Evolutionary conservation across 1,139 yeast species (phyloP).

Genomic region (Geotrichum europaeum): DNA sequence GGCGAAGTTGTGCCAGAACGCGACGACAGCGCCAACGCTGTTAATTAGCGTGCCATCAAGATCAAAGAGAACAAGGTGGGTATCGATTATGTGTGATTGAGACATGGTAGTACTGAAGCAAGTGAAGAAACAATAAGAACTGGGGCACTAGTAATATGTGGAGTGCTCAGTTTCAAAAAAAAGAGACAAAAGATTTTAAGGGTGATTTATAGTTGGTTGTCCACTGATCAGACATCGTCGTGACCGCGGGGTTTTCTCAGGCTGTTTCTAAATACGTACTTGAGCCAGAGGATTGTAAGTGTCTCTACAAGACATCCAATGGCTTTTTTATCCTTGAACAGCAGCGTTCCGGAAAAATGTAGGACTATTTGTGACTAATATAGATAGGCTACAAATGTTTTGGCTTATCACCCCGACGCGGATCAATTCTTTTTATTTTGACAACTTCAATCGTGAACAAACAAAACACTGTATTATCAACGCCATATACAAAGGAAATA

Average conservation of each 20-base stretch:
- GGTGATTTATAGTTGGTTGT: not conserved
- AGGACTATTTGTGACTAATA: too few species aligned
- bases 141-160: not conserved
- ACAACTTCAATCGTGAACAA: too few species aligned
- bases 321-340: too few species aligned
- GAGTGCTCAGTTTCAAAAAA: not conserved
- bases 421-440: too few species aligned
- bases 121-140: not conserved
- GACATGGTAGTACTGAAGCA: not conserved
- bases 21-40: conserved; percentile 77
- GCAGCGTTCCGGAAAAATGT: too few species aligned
- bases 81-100: not conserved
- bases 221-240: not conserved
- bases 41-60: conserved; percentile 82
- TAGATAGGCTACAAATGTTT: too few species aligned
- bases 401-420: too few species aligned
- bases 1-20: conserved; percentile 72
- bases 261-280: not conserved
- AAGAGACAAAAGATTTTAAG: not conserved
- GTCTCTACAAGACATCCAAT: too few species aligned
- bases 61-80: conserved; percentile 49
- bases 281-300: not conserved
- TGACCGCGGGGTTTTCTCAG: not conserved
- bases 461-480: too few species aligned
- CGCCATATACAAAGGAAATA: too few species aligned